phyloP scores from a whole-genome alignment of 2,329 filamentous ascomycete species.

The Dactylellina sp. region DNA sequence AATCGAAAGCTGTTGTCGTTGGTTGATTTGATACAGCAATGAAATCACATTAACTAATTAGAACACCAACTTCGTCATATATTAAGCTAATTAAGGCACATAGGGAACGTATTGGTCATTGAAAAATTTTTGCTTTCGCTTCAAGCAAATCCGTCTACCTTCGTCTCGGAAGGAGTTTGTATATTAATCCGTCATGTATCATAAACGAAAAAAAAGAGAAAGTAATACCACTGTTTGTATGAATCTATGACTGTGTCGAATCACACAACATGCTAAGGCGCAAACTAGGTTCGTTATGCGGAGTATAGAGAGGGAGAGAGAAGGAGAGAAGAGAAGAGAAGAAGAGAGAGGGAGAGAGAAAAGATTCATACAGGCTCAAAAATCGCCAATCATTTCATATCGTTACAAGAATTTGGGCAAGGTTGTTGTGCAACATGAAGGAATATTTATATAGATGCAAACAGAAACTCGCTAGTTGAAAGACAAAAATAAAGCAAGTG shows the following conservation, averaged over 20 bases:
- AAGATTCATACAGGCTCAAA: conserved; percentile 15
- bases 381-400: conserved; percentile 44
- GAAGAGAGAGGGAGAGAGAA: neutral
- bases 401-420: conserved; percentile 38
- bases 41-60: neutral
- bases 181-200: neutral
- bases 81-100: too few relatives aligned
- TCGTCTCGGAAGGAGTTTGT: too few relatives aligned
- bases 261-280: conserved; percentile 34
- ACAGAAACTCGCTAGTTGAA: conserved; percentile 15
- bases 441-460: conserved; percentile 9
- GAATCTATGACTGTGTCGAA: conserved; percentile 30
- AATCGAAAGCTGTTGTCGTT: neutral
- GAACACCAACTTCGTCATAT: neutral
- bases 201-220: neutral
- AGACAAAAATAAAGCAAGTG: conserved; percentile 5
- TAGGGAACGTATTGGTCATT: too few relatives aligned
- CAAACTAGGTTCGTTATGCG: conserved; percentile 4
- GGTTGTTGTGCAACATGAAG: too few relatives aligned
- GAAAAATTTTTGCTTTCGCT: too few relatives aligned
- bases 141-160: too few relatives aligned
- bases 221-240: conserved; percentile 20
- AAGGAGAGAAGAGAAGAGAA: conserved; percentile 1
- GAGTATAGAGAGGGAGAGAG: neutral
- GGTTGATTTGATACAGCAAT: neutral